Base-by-base conservation (phyloP, 2,329 filamentous ascomycete species). In the Talaromyces sp. region DNA sequence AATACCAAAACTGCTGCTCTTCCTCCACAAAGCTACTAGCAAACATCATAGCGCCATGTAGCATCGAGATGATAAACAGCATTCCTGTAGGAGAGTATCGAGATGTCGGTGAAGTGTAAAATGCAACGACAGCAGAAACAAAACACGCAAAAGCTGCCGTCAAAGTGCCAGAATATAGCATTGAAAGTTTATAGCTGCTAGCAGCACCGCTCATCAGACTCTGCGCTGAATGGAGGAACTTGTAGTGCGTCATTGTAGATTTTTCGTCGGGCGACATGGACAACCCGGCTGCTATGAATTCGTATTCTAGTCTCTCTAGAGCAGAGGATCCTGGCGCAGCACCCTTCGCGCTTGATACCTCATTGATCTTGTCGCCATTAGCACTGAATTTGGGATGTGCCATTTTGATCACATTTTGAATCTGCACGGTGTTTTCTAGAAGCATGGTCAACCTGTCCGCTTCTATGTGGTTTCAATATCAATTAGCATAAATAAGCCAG, bases 1-100 rank as follows among this genome's bases (percentile, higher is more conserved):
- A 98, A 78, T 99, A 98, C 95, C 95, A 99, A 75, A 97, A 97
- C 70, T 98, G 92, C 59, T 99, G 95, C 76, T 99, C 95, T 79
- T 99, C 95, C 77, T 99, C 95, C 2, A 99, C 92, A 75, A 95
- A 99, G 73, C 93, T 98, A 75, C 92, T 97, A 10, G 93, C 94
- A 78, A 98, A 98, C 93, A 98, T 98, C 87, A 97, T 96, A 43
- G 87, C 76, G 1, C 89, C 88, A 73, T 98, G 97, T 0, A 85
- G 76, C 0, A 88, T 57, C 0, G 85, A 85, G 35, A 88, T 80
- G 2, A 84, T 68, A 3, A 80, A 69, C 60, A 90, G 80, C 3
- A 79, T 78, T 3, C 72, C 24, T 3, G 72, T 71, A 19, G 75
- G 66, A 49, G 39, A 45, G 16, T 13, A 3, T 8, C 24, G 50